Evolutionary conservation across 176 grass and related monocot species (phyloP).

Genomic region (Juncus effusus): DNA sequence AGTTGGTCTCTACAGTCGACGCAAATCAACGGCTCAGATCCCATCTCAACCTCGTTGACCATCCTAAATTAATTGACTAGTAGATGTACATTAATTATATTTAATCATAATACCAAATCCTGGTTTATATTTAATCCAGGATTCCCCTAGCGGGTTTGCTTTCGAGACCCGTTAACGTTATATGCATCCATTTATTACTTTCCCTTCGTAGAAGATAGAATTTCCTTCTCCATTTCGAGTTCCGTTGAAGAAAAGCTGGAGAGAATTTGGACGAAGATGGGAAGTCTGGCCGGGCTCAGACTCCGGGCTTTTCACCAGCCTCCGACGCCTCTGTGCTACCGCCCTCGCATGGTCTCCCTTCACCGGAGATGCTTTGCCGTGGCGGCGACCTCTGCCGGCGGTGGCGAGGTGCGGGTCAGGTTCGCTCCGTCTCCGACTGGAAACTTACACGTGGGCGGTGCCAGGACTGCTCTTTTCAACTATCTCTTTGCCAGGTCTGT

Average conservation of each 20-base stretch:
- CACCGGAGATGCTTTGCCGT: constrained; percentile 40
- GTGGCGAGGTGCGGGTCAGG: constrained; percentile 69
- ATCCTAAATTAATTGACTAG: too few species aligned
- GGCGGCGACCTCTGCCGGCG: neutral
- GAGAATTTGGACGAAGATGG: constrained; percentile 31
- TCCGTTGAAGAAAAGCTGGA: constrained; percentile 5
- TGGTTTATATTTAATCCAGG: too few species aligned
- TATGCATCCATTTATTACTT: too few species aligned
- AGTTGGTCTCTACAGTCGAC: neutral
- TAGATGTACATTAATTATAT: too few species aligned
- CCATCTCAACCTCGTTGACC: too few species aligned
- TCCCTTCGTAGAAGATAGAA: too few species aligned
- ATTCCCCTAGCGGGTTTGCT: too few species aligned
- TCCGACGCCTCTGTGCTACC: neutral
- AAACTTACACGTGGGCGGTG: constrained; percentile 84
- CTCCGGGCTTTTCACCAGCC: constrained; percentile 42
- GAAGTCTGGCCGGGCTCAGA: constrained; percentile 41
- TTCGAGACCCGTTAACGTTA: too few species aligned
- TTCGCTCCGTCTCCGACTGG: constrained; percentile 90
- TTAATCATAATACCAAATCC: too few species aligned
- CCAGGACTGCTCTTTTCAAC: constrained; percentile 86
- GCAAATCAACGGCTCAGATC: too few species aligned
- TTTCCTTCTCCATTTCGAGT: too few species aligned
- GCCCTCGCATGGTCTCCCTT: constrained; percentile 26
- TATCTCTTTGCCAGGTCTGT: constrained; percentile 80